Percentiles rank a stretch among this genome's conserved stretches.
Conservation (phyloP, 202 grass and related monocot genomes). For the Cymbopogon flexuosus region DNA sequence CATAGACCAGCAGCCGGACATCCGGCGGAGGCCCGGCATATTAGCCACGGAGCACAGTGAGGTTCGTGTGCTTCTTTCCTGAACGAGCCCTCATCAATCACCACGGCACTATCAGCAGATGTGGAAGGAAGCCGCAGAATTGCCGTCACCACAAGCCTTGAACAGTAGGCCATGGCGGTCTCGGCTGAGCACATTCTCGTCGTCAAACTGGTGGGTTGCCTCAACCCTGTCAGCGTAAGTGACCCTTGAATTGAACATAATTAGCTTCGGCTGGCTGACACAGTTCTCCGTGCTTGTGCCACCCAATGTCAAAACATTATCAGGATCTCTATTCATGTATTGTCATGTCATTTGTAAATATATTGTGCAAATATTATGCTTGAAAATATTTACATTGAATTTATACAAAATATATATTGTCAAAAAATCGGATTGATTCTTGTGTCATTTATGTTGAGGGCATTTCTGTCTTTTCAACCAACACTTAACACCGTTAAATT, state of each 20-base stretch:
- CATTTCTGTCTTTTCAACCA: too few relatives aligned
- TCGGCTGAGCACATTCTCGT: constrained; percentile 92
- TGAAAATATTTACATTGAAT: too few relatives aligned
- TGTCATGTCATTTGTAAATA: too few relatives aligned
- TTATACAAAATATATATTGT: too few relatives aligned
- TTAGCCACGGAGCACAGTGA: constrained; percentile 91
- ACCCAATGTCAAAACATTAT: too few relatives aligned
- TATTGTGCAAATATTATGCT: too few relatives aligned
- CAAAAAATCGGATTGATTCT: too few relatives aligned
- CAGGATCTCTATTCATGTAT: too few relatives aligned
- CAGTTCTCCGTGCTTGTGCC: constrained; percentile 53
- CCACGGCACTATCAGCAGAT: constrained; percentile 77
- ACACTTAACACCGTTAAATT: too few relatives aligned
- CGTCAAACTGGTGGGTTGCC: constrained; percentile 82
- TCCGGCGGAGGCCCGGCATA: constrained; percentile 93
- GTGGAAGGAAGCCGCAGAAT: constrained; percentile 87
- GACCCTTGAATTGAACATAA: constrained; percentile 91
- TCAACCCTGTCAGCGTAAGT: constrained; percentile 83
- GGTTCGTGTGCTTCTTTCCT: constrained; percentile 95
- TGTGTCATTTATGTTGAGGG: too few relatives aligned
- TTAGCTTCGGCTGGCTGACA: constrained; percentile 63
- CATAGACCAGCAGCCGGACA: constrained; percentile 81
- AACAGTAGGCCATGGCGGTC: constrained; percentile 92
- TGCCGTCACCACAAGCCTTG: constrained; percentile 90
- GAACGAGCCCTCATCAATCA: constrained; percentile 86